Percentiles rank a stretch among this genome's conserved stretches.
These are phyloP conservation scores for Cystoderma amianthinum DNA, from an alignment of 768 basidiomycete species.

Conservation along the genomic window DNA sequence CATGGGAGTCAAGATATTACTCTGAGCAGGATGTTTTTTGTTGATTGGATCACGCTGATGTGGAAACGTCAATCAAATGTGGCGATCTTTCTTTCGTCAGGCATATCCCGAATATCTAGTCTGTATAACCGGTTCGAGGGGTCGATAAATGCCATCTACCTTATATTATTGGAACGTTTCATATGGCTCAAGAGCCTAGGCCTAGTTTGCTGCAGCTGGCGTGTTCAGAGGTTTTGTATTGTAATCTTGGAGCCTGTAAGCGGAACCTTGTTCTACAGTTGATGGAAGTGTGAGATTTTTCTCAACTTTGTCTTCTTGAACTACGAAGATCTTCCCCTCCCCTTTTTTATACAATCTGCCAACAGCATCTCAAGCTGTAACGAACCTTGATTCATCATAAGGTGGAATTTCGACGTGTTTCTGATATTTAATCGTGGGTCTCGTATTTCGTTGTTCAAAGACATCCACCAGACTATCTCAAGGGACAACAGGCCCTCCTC, in stretches of 20 bases:
- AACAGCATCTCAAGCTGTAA: not conserved
- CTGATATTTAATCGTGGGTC: not conserved
- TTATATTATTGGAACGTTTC: too few relatives aligned
- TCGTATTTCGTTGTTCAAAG: too few relatives aligned
- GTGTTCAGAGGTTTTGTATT: not conserved
- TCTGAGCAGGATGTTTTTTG: not conserved
- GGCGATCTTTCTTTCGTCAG: not conserved
- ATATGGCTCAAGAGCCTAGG: too few relatives aligned
- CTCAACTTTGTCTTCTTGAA: not conserved
- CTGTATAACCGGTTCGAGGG: slow-evolving; percentile 9
- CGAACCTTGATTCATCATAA: not conserved
- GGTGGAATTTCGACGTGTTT: not conserved
- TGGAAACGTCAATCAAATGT: too few relatives aligned
- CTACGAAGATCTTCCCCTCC: not conserved
- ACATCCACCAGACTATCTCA: not conserved
- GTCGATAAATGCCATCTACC: not conserved
- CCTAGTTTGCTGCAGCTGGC: too few relatives aligned
- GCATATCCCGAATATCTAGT: not conserved
- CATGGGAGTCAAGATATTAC: not conserved
- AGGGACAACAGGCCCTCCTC: not conserved
- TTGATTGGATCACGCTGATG: not conserved
- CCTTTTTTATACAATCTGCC: not conserved
- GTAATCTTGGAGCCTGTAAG: not conserved
- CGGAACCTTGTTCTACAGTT: not conserved
- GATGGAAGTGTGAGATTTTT: not conserved